Evolutionary conservation across 2,329 filamentous ascomycete genomes (phyloP), one percentile per base, ranked within the genome.

Genomic region (Sporothrix curviconia): DNA sequence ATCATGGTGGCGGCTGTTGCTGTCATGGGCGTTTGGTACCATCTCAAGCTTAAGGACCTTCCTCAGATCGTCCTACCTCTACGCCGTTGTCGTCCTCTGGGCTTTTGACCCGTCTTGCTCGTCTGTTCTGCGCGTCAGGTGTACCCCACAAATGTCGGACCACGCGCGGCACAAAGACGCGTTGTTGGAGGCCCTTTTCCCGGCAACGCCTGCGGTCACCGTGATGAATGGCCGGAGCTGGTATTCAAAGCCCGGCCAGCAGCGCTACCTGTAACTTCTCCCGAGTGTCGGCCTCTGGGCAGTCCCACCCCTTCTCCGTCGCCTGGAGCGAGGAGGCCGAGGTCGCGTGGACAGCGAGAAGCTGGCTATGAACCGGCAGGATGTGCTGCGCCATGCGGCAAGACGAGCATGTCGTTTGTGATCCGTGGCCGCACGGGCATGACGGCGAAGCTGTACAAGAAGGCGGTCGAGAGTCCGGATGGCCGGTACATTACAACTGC

Each of bases 181-280:
- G n/a, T n/a, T 89, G 17, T 79, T 92, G 9, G 87, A 91, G 69
- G 85, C 87, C 11, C 80, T 92, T n/a, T n/a, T 9, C 87, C 88
- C 14, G 89, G 87, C 60, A 87, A 90, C 64, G 87, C 88, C 7
- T 78, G 84, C 64, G 83, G 78, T 92, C 53, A 91, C 87, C 0
- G 80, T 90, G 51, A 84, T 81, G 56, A 81, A 92, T 76, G 83
- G 87, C 9, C 83, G 87, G 44, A 86, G 87, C n/a, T 92, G 88
- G 87, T 79, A 74, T 40, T 89, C 89, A 76, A 77, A 78, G 59
- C 84, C 88, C 0, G 87, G 88, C 36, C 87, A 91, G 70, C 88
- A 92, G 68, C 85, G 87, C 36, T 92, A 91, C 69, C 73, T 92
- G 19, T 91, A 91, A 73, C 80, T 92, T 72, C n/a, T n/a, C n/a